Percentiles rank a stretch among this genome's conserved stretches.
phyloP scores from a whole-genome alignment of 495 filamentous ascomycete species.

The Darksidea phi region DNA sequence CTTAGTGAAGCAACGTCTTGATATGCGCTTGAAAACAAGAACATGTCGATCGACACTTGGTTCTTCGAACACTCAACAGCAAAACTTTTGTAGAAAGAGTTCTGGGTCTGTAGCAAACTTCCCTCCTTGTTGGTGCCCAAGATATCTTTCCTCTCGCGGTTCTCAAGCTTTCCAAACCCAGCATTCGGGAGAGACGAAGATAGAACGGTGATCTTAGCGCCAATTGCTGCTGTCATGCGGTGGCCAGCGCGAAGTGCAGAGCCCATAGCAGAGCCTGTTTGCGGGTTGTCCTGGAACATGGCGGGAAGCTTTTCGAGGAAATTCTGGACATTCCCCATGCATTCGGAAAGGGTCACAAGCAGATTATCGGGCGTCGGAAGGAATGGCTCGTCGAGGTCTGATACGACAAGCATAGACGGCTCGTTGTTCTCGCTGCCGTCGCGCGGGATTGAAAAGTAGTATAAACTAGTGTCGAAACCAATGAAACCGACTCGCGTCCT shows the following conservation, averaged over 20 bases:
- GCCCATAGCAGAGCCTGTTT: slow-evolving; percentile 82
- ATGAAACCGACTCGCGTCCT: slow-evolving; percentile 92
- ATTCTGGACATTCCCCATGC: slow-evolving; percentile 81
- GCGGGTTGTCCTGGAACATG: slow-evolving; percentile 96
- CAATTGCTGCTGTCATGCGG: slow-evolving; percentile 88
- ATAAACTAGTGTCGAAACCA: slow-evolving; percentile 89
- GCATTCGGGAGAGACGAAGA: slow-evolving; percentile 88
- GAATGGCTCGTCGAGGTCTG: slow-evolving; percentile 96
- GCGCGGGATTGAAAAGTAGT: slow-evolving; percentile 91
- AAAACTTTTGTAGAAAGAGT: slow-evolving; percentile 98
- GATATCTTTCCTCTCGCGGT: slow-evolving; percentile 95
- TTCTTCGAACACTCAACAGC: slow-evolving; percentile 98
- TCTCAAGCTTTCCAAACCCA: slow-evolving; percentile 84
- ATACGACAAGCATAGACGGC: slow-evolving; percentile 88
- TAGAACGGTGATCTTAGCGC: slow-evolving; percentile 90
- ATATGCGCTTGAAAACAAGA: slow-evolving; percentile 94
- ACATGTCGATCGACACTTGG: slow-evolving; percentile 99
- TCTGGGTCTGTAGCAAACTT: slow-evolving; percentile 80
- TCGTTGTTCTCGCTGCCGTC: slow-evolving; percentile 80
- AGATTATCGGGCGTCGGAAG: slow-evolving; percentile 89
- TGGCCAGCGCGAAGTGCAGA: slow-evolving; percentile 89
- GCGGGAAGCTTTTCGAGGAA: slow-evolving; percentile 89
- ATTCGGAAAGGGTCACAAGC: slow-evolving; percentile 86
- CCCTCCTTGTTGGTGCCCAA: slow-evolving; percentile 92
- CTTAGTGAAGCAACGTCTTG: slow-evolving; percentile 95